Conservation (phyloP, 306 rosid species). For the Quercus aquifolioides region DNA sequence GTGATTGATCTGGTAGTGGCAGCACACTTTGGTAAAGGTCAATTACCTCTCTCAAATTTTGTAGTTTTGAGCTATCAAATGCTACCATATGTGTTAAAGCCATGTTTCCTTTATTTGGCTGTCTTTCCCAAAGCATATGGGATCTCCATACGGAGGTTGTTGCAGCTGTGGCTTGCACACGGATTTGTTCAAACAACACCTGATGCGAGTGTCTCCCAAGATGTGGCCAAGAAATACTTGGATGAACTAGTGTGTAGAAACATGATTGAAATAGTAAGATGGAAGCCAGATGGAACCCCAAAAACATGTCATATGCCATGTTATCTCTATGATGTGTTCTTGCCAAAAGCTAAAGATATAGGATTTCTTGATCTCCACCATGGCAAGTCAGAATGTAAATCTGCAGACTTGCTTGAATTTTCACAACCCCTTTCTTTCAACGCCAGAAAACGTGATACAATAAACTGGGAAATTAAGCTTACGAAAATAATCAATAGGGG, state of each 20-base stretch:
- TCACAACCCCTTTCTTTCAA: slow-evolving; percentile 1
- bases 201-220: background rate
- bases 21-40: background rate
- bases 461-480: background rate
- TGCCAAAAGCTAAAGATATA: background rate
- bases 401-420: background rate
- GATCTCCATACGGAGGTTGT: slow-evolving; percentile 7
- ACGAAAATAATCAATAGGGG: background rate
- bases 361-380: background rate
- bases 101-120: slow-evolving; percentile 8
- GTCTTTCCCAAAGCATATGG: background rate
- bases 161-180: slow-evolving; percentile 9
- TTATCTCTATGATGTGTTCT: background rate
- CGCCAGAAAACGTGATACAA: background rate
- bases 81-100: background rate
- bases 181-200: background rate
- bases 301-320: slow-evolving; percentile 10
- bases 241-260: background rate
- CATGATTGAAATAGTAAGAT: no score
- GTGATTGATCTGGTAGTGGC: background rate
- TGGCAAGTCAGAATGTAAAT: background rate
- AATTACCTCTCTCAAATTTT: background rate
- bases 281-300: background rate
- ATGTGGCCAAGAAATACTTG: background rate
- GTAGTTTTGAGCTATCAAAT: background rate